A percentile compares a stretch with the other conserved stretches of the same genome.
phyloP scores from a whole-genome alignment of 805 yeast species.

The Torulaspora quercuum region DNA sequence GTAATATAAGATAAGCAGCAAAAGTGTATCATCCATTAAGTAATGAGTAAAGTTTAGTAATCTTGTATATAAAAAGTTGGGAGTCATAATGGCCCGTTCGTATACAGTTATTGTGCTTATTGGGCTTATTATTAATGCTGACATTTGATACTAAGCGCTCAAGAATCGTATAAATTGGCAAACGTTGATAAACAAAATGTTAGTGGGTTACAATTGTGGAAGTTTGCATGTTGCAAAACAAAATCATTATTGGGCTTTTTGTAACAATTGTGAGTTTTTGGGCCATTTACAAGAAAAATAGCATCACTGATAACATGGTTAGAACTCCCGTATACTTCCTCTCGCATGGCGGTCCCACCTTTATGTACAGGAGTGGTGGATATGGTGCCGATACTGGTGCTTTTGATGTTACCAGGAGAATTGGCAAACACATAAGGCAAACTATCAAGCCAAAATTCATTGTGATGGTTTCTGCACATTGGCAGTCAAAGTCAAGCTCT shows the following conservation, averaged over 20 bases:
- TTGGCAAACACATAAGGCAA: constrained; percentile 52
- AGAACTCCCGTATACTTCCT: constrained; percentile 59
- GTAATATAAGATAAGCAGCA: too few species aligned
- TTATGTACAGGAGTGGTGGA: constrained; percentile 53
- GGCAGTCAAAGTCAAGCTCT: constrained; percentile 51
- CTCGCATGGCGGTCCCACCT: constrained; percentile 84
- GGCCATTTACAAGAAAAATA: neutral
- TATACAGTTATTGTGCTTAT: constrained; percentile 3
- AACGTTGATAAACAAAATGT: constrained; percentile 1
- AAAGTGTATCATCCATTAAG: too few species aligned
- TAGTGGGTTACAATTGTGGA: constrained; percentile 1
- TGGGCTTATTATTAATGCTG: constrained; percentile 6
- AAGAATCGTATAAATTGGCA: too few species aligned
- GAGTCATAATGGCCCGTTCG: neutral
- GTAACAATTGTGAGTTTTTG: neutral
- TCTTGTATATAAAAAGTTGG: too few species aligned
- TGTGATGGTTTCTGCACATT: constrained; percentile 71
- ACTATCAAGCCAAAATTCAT: constrained; percentile 61
- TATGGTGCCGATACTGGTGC: constrained; percentile 59
- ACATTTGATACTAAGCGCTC: too few species aligned
- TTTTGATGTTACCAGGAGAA: constrained; percentile 44
- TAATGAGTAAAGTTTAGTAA: too few species aligned
- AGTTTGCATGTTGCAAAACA: neutral
- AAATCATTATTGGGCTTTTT: neutral
- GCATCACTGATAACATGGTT: neutral